Conservation (phyloP, 345 rosid genomes). For the Eutrema heterophyllum region DNA sequence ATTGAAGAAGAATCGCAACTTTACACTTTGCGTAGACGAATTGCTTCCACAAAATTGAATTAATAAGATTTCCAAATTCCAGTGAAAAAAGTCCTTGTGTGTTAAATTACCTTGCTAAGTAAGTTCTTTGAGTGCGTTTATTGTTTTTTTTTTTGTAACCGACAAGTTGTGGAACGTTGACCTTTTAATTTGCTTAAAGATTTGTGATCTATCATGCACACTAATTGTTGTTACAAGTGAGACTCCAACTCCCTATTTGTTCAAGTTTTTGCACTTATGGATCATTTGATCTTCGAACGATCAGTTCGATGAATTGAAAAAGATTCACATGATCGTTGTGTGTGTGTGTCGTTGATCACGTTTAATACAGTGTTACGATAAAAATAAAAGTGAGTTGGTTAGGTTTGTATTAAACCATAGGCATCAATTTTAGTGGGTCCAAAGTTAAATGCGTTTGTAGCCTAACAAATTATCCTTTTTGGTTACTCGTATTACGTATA, state of each 20-base stretch:
- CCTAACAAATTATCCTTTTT: neutral
- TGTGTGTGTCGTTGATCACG: slow-evolving; percentile 25
- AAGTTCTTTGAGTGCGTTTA: slow-evolving; percentile 7
- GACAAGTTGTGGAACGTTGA: slow-evolving; percentile 10
- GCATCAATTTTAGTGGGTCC: slow-evolving; percentile 15
- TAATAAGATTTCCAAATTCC: neutral
- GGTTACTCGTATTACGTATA: neutral
- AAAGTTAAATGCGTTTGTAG: slow-evolving; percentile 10
- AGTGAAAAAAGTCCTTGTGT: neutral
- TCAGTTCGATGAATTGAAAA: slow-evolving; percentile 11
- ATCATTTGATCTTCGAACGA: neutral
- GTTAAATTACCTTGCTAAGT: neutral
- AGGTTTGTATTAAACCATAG: slow-evolving; percentile 20
- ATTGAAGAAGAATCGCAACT: slow-evolving; percentile 23
- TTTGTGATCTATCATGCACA: neutral
- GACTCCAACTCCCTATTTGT: neutral
- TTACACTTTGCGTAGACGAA: slow-evolving; percentile 32
- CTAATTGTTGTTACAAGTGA: neutral
- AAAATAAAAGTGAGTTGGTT: slow-evolving; percentile 9
- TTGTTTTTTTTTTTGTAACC: slow-evolving; percentile 10
- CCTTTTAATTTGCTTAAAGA: neutral
- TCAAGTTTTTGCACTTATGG: neutral
- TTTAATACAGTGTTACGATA: slow-evolving; percentile 3
- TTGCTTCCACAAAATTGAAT: slow-evolving; percentile 17
- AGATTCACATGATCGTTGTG: slow-evolving; percentile 29